Evolutionary conservation across 2,329 filamentous ascomycete species (phyloP).

Genomic region (Xylaria sp.): DNA sequence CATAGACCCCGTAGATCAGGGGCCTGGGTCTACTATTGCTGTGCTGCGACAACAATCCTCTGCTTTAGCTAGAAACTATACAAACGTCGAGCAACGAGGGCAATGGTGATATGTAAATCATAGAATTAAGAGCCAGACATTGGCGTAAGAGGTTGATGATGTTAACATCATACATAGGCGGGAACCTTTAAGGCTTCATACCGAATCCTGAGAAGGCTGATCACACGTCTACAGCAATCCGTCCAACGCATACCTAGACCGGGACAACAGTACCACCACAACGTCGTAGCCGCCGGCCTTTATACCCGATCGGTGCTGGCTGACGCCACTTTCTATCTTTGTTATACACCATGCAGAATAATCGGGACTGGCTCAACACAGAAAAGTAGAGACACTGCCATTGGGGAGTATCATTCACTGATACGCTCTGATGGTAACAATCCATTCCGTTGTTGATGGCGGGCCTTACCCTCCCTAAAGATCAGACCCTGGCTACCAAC

Average conservation of each 20-base stretch:
- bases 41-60: no score
- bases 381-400: constrained; percentile 17
- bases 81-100: neutral
- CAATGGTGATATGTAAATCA: neutral
- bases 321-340: neutral
- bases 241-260: neutral
- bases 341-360: neutral
- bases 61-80: neutral
- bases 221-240: neutral
- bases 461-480: constrained; percentile 4
- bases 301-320: constrained; percentile 7
- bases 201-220: constrained; percentile 3
- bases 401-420: constrained; percentile 9
- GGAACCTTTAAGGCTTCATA: neutral
- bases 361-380: neutral
- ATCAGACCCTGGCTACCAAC: neutral
- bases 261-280: neutral
- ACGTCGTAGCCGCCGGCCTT: neutral
- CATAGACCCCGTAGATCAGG: no score
- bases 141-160: neutral
- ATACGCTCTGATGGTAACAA: constrained; percentile 8
- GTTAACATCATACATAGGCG: neutral
- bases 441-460: neutral
- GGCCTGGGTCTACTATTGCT: no score
- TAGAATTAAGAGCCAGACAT: neutral